Conservation (phyloP, 164 flowering plant species). For the Platanus orientalis region DNA sequence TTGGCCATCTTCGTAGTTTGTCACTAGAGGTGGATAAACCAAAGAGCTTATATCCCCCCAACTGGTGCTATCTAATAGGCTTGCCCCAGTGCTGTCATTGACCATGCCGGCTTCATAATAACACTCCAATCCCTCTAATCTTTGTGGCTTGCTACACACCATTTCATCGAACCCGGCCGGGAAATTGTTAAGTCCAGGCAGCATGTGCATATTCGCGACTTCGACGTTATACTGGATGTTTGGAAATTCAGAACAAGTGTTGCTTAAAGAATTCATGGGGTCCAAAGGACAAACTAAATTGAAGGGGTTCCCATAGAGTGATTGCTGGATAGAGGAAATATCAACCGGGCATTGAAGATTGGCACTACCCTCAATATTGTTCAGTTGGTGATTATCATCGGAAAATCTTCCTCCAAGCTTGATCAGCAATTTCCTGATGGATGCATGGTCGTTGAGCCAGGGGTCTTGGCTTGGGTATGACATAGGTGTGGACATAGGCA, state of each 20-base stretch:
- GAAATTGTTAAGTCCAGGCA: slow-evolving; percentile 22
- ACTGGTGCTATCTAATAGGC: slow-evolving; percentile 31
- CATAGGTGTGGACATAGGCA: slow-evolving; percentile 11
- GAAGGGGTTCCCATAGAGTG: slow-evolving; percentile 12
- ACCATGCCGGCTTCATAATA: slow-evolving; percentile 26
- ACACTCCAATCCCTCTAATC: slow-evolving; percentile 22
- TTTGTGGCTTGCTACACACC: slow-evolving; percentile 21
- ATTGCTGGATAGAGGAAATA: slow-evolving; percentile 19
- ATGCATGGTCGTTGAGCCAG: slow-evolving; percentile 30
- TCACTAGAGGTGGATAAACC: slow-evolving; percentile 23
- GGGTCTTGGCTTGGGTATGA: slow-evolving; percentile 17
- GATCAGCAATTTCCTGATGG: slow-evolving; percentile 43
- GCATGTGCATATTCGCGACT: slow-evolving; percentile 14
- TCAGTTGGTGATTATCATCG: slow-evolving; percentile 18
- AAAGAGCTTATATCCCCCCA: slow-evolving; percentile 47
- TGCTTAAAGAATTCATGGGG: slow-evolving; percentile 15
- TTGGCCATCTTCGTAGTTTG: slow-evolving; percentile 30
- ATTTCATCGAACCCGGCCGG: slow-evolving; percentile 21
- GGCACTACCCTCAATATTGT: not conserved
- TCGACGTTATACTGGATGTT: slow-evolving; percentile 14
- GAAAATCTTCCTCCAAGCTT: slow-evolving; percentile 59
- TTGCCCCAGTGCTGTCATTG: slow-evolving; percentile 22
- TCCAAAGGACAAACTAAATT: slow-evolving; percentile 15
- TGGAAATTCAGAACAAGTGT: slow-evolving; percentile 14
- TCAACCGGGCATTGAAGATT: slow-evolving; percentile 22